Evolutionary conservation across 108 stramenopile genomes (phyloP).

Genomic region (Cylindrotheca closterium): DNA sequence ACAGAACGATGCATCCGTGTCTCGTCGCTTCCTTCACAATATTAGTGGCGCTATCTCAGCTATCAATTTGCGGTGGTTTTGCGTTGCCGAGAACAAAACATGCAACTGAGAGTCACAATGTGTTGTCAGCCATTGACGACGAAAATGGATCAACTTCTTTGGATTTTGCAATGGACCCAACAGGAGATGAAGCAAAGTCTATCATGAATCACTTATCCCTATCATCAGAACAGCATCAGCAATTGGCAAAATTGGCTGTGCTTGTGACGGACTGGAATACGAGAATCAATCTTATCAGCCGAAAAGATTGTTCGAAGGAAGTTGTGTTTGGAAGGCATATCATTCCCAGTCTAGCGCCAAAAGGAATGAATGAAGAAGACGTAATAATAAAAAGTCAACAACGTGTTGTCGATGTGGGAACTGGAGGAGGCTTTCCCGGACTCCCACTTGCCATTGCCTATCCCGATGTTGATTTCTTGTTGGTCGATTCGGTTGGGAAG

Average conservation of each 20-base stretch:
- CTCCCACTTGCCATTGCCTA: slow-evolving; percentile 80
- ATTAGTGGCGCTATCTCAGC: too few relatives aligned
- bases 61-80: too few relatives aligned
- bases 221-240: slow-evolving; percentile 38
- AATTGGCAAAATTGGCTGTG: slow-evolving; percentile 50
- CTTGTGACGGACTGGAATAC: slow-evolving; percentile 82
- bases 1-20: too few relatives aligned
- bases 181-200: slow-evolving; percentile 23
- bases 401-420: slow-evolving; percentile 70
- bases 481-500: slow-evolving; percentile 83
- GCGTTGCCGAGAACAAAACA: too few relatives aligned
- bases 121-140: background rate
- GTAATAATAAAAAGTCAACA: background rate
- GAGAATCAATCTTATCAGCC: slow-evolving; percentile 76
- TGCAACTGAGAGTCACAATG: too few relatives aligned
- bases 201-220: slow-evolving; percentile 30
- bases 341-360: slow-evolving; percentile 70
- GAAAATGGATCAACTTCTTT: slow-evolving; percentile 19
- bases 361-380: slow-evolving; percentile 20
- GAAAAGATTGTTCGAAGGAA: slow-evolving; percentile 63
- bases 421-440: slow-evolving; percentile 91
- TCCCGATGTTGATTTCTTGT: slow-evolving; percentile 64
- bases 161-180: slow-evolving; percentile 48
- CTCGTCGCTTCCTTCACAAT: too few relatives aligned
- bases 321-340: slow-evolving; percentile 80